phyloP scores from a whole-genome alignment of 306 rosid genomes.

The Glycine soja region DNA sequence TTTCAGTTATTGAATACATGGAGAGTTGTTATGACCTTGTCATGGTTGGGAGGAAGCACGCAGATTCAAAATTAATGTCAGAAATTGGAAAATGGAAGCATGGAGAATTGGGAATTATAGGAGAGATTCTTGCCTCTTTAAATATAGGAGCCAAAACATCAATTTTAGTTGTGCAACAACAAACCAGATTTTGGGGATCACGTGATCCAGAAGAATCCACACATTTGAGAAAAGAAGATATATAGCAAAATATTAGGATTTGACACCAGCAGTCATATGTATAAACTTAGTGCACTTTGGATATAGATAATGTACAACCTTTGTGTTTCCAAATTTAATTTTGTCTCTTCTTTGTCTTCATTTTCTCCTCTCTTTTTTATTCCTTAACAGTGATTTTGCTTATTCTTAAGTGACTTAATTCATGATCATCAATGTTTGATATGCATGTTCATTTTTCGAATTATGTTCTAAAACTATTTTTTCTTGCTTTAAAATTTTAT shows the following conservation, averaged over 20 bases:
- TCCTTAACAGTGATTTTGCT: not conserved
- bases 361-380: not conserved
- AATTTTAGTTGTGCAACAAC: constrained; percentile 78
- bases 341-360: not conserved
- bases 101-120: constrained; percentile 66
- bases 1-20: constrained; percentile 51
- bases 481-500: not conserved
- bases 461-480: not conserved
- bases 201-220: constrained; percentile 67
- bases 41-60: constrained; percentile 71
- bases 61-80: constrained; percentile 56
- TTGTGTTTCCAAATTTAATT: constrained; percentile 5
- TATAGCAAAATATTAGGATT: constrained; percentile 39
- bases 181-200: constrained; percentile 66
- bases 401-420: not conserved
- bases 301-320: constrained; percentile 21
- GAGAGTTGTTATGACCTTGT: constrained; percentile 60
- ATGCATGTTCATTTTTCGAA: not conserved
- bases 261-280: constrained; percentile 18
- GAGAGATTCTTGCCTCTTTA: constrained; percentile 63
- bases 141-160: constrained; percentile 53
- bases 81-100: constrained; percentile 55
- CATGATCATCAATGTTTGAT: not conserved
- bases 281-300: constrained; percentile 14
- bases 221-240: constrained; percentile 52